These are phyloP conservation scores for Syzygium aromaticum DNA, from an alignment of 345 rosid genomes.

Conservation along the genomic window DNA sequence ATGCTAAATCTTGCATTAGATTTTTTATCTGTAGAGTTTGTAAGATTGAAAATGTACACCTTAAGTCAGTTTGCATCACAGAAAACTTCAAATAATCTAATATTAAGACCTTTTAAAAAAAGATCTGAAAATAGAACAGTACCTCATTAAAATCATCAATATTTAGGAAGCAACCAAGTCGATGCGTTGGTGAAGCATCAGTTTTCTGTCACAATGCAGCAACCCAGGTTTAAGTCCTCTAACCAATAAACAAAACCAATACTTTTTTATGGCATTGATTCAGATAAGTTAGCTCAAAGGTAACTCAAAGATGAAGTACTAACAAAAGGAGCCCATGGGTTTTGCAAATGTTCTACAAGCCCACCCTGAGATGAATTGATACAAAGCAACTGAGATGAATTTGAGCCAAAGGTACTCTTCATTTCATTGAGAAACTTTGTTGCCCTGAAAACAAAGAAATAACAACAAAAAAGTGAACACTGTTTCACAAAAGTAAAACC, in stretches of 20 bases:
- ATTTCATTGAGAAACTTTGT: slow-evolving; percentile 68
- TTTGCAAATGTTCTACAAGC: slow-evolving; percentile 44
- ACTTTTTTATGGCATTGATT: neutral
- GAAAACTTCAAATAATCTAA: slow-evolving; percentile 4
- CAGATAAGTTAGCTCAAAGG: neutral
- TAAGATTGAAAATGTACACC: neutral
- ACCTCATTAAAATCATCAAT: slow-evolving; percentile 73
- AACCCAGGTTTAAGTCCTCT: slow-evolving; percentile 5
- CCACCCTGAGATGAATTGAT: slow-evolving; percentile 87
- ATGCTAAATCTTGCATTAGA: slow-evolving; percentile 81
- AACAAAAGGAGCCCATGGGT: slow-evolving; percentile 68
- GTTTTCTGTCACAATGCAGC: slow-evolving; percentile 50
- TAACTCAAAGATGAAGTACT: slow-evolving; percentile 13
- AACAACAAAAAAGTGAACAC: neutral
- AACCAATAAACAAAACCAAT: slow-evolving; percentile 1
- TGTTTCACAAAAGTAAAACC: neutral
- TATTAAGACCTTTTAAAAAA: neutral
- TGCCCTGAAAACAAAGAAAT: slow-evolving; percentile 52
- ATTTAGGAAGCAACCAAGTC: slow-evolving; percentile 70
- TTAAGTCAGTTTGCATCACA: neutral
- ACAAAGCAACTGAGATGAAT: slow-evolving; percentile 72
- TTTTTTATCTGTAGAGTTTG: slow-evolving; percentile 53
- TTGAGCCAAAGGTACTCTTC: slow-evolving; percentile 79
- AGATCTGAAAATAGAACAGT: slow-evolving; percentile 1
- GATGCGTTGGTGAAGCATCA: slow-evolving; percentile 31